A percentile compares a stretch with the other conserved stretches of the same genome.
These are phyloP conservation scores for Penicillium arizonense DNA, from an alignment of 495 filamentous ascomycete genomes.

Conservation along the genomic window DNA sequence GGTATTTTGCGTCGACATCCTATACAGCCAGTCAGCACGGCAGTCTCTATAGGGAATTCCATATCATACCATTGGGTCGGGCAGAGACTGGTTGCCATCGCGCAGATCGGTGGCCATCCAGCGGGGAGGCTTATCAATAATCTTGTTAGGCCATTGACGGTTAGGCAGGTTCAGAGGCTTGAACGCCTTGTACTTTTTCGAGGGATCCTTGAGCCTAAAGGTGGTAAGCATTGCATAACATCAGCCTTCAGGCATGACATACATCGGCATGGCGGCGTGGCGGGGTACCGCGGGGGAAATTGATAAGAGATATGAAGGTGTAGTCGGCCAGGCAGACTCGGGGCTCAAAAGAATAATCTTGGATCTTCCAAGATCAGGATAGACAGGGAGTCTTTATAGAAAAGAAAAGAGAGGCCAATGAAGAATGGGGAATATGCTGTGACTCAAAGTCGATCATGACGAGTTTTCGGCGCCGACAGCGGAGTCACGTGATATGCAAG, in stretches of 20 bases:
- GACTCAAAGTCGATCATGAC: slow-evolving; percentile 31
- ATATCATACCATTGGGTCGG: slow-evolving; percentile 78
- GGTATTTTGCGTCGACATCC: slow-evolving; percentile 92
- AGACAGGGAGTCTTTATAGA: slow-evolving; percentile 12
- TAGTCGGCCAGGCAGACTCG: slow-evolving; percentile 3
- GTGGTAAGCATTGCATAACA: slow-evolving; percentile 1
- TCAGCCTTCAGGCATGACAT: slow-evolving; percentile 11
- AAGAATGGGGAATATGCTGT: slow-evolving; percentile 21
- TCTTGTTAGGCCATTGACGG: slow-evolving; percentile 85
- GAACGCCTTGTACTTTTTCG: slow-evolving; percentile 82
- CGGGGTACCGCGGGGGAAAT: slow-evolving; percentile 30
- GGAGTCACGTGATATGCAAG: slow-evolving; percentile 25
- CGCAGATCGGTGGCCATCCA: slow-evolving; percentile 85
- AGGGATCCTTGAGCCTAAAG: slow-evolving; percentile 88
- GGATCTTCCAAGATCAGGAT: background rate
- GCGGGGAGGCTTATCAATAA: slow-evolving; percentile 73
- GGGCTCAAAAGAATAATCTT: background rate
- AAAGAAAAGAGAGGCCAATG: slow-evolving; percentile 16
- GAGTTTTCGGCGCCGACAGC: slow-evolving; percentile 30
- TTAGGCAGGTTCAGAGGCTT: slow-evolving; percentile 77
- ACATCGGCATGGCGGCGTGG: slow-evolving; percentile 41
- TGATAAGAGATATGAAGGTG: slow-evolving; percentile 18
- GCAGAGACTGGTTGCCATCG: slow-evolving; percentile 86
- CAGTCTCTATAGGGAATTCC: background rate
- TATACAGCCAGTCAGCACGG: slow-evolving; percentile 25